Evolutionary conservation across 1,284 basidiomycete species (phyloP).

Genomic region (Moniliophthora roreri): DNA sequence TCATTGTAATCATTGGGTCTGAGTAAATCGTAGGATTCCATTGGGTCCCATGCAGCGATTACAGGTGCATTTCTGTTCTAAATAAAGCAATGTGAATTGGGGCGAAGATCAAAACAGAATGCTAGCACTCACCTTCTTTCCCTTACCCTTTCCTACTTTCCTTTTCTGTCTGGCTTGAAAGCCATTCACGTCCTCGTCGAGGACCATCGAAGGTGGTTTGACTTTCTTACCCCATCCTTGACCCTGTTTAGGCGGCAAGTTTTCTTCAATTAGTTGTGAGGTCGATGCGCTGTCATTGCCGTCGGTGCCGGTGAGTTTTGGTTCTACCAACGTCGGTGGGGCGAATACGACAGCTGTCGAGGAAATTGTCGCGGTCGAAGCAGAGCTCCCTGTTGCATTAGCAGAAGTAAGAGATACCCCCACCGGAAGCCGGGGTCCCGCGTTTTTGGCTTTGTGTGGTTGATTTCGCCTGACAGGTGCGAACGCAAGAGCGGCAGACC

Average conservation of each 20-base stretch:
- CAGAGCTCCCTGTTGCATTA: constrained; percentile 18
- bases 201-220: constrained; percentile 84
- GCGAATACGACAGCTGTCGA: constrained; percentile 74
- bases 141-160: constrained; percentile 50
- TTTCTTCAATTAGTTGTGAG: constrained; percentile 20
- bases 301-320: constrained; percentile 12
- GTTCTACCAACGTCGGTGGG: constrained; percentile 58
- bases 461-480: constrained; percentile 68
- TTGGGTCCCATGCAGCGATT: constrained; percentile 68
- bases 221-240: constrained; percentile 83
- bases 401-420: constrained; percentile 51
- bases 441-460: constrained; percentile 53
- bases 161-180: constrained; percentile 59
- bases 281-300: constrained; percentile 22
- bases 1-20: constrained; percentile 87
- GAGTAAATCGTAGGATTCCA: constrained; percentile 75
- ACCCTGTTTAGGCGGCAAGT: constrained; percentile 21
- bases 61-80: constrained; percentile 63
- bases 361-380: constrained; percentile 44
- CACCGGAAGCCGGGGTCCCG: constrained; percentile 54
- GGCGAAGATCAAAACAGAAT: constrained; percentile 10
- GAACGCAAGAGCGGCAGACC: constrained; percentile 86
- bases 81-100: constrained; percentile 7
- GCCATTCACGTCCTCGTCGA: constrained; percentile 86
- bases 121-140: constrained; percentile 60